These are phyloP conservation scores for Pichia nakasei DNA, from an alignment of 805 yeast genomes.

Conservation along the genomic window DNA sequence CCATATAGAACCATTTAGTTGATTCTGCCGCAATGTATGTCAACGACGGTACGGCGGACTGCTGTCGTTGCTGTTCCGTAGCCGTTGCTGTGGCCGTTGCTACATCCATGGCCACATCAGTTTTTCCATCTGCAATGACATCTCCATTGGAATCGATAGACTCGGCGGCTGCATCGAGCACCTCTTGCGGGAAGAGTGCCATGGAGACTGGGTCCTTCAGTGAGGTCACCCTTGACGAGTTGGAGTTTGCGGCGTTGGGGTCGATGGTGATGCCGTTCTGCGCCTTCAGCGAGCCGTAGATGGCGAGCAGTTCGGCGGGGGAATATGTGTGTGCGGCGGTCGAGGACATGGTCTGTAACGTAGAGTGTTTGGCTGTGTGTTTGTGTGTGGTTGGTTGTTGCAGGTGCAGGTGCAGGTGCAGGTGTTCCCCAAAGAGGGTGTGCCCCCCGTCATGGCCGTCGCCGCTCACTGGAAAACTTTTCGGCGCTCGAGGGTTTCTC, in stretches of 20 bases:
- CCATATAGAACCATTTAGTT: constrained; percentile 57
- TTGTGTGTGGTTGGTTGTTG: too few species aligned
- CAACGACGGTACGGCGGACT: neutral
- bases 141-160: neutral
- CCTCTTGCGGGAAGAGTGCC: neutral
- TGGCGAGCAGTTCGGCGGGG: neutral
- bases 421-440: too few species aligned
- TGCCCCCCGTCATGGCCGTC: too few species aligned
- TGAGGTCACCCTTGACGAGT: constrained; percentile 4
- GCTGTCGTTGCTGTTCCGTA: too few species aligned
- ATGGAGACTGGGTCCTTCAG: constrained; percentile 1
- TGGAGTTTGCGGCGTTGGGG: neutral
- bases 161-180: neutral
- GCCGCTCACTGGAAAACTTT: too few species aligned
- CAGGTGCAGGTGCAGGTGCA: too few species aligned
- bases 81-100: neutral
- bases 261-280: neutral
- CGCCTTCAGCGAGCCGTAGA: neutral
- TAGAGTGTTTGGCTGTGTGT: neutral
- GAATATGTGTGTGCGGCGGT: neutral
- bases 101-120: too few species aligned
- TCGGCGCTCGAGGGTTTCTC: too few species aligned
- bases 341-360: neutral
- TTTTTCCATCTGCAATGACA: too few species aligned
- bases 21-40: neutral